Evolutionary conservation across 345 rosid species (phyloP).

Genomic region (Eucalyptus fibrosa): DNA sequence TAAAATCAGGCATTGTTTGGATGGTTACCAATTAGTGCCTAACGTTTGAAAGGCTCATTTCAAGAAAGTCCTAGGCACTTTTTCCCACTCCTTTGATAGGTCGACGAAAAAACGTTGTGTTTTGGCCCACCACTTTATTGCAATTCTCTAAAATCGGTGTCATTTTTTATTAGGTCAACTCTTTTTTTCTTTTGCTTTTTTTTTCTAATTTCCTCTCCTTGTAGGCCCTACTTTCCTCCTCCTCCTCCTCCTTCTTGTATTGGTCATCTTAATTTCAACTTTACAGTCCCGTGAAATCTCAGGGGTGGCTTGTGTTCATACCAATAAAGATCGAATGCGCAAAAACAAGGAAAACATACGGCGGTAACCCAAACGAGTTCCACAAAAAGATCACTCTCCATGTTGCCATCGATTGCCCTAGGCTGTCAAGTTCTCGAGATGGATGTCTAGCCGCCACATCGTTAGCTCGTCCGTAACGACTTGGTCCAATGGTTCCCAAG

Average conservation of each 20-base stretch:
- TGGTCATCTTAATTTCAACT: neutral
- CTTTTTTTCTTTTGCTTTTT: no score
- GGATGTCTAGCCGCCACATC: neutral
- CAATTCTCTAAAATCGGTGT: neutral
- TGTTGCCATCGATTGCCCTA: neutral
- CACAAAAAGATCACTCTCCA: neutral
- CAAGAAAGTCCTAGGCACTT: no score
- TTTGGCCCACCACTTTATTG: neutral
- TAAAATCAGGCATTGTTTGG: rapidly evolving
- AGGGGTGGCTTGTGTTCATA: neutral
- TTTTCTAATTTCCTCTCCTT: neutral
- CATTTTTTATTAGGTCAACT: no score
- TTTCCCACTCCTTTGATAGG: no score
- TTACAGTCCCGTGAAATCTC: neutral
- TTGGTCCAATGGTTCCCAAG: no score
- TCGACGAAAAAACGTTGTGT: neutral
- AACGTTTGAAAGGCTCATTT: no score
- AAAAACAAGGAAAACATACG: neutral
- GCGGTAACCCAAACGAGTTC: neutral
- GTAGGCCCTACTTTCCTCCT: neutral
- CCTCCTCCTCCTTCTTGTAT: neutral
- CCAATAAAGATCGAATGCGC: neutral
- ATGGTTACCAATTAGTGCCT: no score
- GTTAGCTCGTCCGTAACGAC: neutral
- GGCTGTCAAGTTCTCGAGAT: neutral